These are phyloP conservation scores for Brassica napus DNA, from an alignment of 345 rosid genomes.

Conservation along the genomic window Da-Ae NC_063441.1:2941501-2942000, in stretches of 20 bases:
- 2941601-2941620: background rate
- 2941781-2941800: background rate
- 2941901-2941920: conserved; percentile 52
- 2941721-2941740: conserved; percentile 40
- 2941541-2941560: conserved; percentile 36
- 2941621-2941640: background rate
- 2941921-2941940: conserved; percentile 42
- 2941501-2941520: conserved; percentile 43
- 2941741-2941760: conserved; percentile 30
- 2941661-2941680: conserved; percentile 45
- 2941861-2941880: conserved; percentile 51
- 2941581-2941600: background rate
- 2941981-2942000: background rate
- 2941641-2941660: conserved; percentile 47
- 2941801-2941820: background rate
- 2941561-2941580: background rate
- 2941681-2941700: conserved; percentile 45
- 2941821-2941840: background rate
- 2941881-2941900: conserved; percentile 41
- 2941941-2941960: background rate
- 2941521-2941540: conserved; percentile 34
- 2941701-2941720: conserved; percentile 49
- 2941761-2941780: background rate
- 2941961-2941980: background rate
- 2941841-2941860: conserved; percentile 53